Conservation (phyloP, 108 stramenopile genomes). For the Schizochytrium sp. region DNA sequence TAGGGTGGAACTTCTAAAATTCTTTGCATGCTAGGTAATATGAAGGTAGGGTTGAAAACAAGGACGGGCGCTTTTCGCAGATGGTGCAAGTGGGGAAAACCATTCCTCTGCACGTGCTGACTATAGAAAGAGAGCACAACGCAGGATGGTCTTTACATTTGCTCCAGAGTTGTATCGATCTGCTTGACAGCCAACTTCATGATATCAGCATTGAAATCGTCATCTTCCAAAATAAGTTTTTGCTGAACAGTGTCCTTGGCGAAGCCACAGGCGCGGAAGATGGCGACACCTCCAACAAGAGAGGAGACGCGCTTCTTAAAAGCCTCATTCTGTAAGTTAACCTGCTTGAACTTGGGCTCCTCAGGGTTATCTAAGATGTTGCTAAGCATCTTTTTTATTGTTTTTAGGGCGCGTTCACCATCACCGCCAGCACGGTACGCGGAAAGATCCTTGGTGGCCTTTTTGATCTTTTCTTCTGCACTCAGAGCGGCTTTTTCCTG, state of each 20-base stretch:
- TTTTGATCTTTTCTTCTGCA: slow-evolving; percentile 62
- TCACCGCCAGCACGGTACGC: slow-evolving; percentile 72
- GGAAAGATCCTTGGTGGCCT: slow-evolving; percentile 67
- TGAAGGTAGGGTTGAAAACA: too few species aligned
- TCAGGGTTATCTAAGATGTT: slow-evolving; percentile 69
- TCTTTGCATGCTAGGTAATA: too few species aligned
- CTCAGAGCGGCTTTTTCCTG: background rate
- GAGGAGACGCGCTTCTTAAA: slow-evolving; percentile 71
- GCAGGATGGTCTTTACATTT: background rate
- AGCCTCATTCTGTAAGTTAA: slow-evolving; percentile 74
- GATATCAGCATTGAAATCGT: background rate
- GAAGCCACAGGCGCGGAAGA: slow-evolving; percentile 68
- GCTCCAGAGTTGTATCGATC: background rate
- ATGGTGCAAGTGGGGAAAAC: too few species aligned
- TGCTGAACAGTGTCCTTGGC: slow-evolving; percentile 60
- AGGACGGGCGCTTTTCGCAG: too few species aligned
- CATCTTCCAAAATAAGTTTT: slow-evolving; percentile 55
- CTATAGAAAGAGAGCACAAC: too few species aligned
- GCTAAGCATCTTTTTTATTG: slow-evolving; percentile 68
- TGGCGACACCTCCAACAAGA: slow-evolving; percentile 58
- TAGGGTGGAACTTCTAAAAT: too few species aligned
- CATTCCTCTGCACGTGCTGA: too few species aligned
- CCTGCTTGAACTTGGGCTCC: slow-evolving; percentile 73
- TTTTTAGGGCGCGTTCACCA: slow-evolving; percentile 71
- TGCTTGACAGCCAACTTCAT: background rate